Evolutionary conservation across 2,329 filamentous ascomycete species (phyloP), one percentile per base, ranked within the genome.

Genomic region (Xylariaceae sp.): DNA sequence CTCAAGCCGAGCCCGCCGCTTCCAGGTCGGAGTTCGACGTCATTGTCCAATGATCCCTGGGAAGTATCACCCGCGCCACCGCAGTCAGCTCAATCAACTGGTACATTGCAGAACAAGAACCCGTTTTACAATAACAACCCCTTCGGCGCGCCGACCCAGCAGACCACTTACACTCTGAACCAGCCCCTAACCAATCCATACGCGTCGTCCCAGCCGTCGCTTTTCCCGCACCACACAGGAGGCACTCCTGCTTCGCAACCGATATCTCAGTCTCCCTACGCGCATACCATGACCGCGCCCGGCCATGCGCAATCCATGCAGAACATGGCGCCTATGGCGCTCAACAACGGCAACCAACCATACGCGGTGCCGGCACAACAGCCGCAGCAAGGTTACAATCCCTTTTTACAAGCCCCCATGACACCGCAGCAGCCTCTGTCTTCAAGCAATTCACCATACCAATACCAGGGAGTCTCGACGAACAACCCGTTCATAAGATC

Each of bases 191-290:
- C 92, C 69, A 85, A 83, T 63, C 80, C 96, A 30, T 30, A 30
- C 23, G 23, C 23, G 73, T 86, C 89, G 44, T 76, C 96, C 1
- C 84, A 84, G 23, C 73, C 74, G 9, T 73, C 84, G 44, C 77
- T 92, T 35, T 92, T 92, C 71, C 88, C 89, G 6, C 85, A 92
- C 68, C 86, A 87, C 56, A 92, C 89, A 1, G 88, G 89, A 56
- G 89, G 84, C 18, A 64, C 81, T 65, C 75, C 74, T 61, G 74
- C 73, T 63, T 73, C 73, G 13, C 79, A 77, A 65, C 69, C 77
- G 39, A 64, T 76, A 44, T 75, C 75, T 47, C 76, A 77, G 61
- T 62, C 72, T 23, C 65, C 71, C 37, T 80, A 80, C 59, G 75
- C 78, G 55, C 78, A 80, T 59, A 65, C 74, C 8, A 68, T 77